Evolutionary conservation across 352 stramenopile genomes (phyloP).

Genomic region (Phytophthora ohioensis): DNA sequence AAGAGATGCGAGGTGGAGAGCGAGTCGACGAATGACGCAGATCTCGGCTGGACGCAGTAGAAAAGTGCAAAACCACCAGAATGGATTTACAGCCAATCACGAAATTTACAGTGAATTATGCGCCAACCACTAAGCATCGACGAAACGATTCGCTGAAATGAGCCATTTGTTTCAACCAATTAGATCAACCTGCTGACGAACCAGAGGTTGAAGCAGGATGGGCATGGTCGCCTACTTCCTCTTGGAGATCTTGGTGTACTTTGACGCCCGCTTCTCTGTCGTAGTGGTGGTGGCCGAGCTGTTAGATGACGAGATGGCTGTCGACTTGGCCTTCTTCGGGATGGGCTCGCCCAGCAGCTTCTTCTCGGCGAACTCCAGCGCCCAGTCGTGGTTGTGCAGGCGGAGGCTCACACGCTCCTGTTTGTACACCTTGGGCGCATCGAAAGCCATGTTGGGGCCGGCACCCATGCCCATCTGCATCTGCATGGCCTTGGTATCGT

Average conservation of each 20-base stretch:
- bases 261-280: conserved; percentile 63
- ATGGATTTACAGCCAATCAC: conserved; percentile 17
- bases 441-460: conserved; percentile 87
- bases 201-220: conserved; percentile 10
- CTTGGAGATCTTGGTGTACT: conserved; percentile 84
- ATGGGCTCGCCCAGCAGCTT: conserved; percentile 83
- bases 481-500: conserved; percentile 92
- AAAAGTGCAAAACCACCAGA: conserved; percentile 35
- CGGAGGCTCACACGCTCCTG: conserved; percentile 87
- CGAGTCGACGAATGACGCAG: conserved; percentile 34
- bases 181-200: conserved; percentile 2
- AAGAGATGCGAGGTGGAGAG: background rate
- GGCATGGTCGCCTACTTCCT: conserved; percentile 49
- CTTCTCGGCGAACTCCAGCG: conserved; percentile 85
- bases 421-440: conserved; percentile 92
- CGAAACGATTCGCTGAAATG: conserved; percentile 22
- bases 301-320: conserved; percentile 15
- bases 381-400: conserved; percentile 86
- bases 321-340: conserved; percentile 51
- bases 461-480: conserved; percentile 94
- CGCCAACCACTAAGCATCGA: conserved; percentile 1
- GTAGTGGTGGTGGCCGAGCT: conserved; percentile 37
- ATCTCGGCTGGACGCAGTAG: conserved; percentile 4
- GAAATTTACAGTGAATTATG: background rate
- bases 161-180: conserved; percentile 7